phyloP scores from a whole-genome alignment of 177 flowering plant genomes.

The Vitis hybrid region DNA sequence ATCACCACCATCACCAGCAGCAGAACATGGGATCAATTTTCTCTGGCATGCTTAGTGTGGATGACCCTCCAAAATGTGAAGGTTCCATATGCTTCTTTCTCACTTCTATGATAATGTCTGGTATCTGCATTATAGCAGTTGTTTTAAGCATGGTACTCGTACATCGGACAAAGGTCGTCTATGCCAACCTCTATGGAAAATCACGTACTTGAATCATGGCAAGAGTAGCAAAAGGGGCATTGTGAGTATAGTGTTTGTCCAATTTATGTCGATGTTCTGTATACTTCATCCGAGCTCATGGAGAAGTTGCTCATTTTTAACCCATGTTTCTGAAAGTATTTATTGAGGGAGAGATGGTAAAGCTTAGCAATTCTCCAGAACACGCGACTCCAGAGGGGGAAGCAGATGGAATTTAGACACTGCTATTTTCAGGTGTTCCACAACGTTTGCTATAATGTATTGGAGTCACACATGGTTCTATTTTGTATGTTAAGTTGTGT shows the following conservation, averaged over 20 bases:
- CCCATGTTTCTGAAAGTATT: not conserved
- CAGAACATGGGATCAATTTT: conserved; percentile 24
- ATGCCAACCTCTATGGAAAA: conserved; percentile 76
- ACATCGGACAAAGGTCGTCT: conserved; percentile 73
- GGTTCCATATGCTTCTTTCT: conserved; percentile 82
- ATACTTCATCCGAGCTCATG: not conserved
- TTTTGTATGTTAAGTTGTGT: too few relatives aligned
- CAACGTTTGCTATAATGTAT: too few relatives aligned
- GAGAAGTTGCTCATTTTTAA: not conserved
- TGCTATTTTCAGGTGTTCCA: too few relatives aligned
- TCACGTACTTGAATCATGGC: conserved; percentile 34
- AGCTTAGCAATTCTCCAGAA: too few relatives aligned
- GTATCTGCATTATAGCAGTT: conserved; percentile 71
- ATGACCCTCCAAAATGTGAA: conserved; percentile 61
- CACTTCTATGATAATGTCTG: conserved; percentile 79
- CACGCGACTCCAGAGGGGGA: too few relatives aligned
- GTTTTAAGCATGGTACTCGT: conserved; percentile 81
- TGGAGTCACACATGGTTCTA: too few relatives aligned
- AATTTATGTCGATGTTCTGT: not conserved
- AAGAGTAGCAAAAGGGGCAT: not conserved
- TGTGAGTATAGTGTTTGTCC: too few relatives aligned
- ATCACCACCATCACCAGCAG: conserved; percentile 13
- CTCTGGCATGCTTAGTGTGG: conserved; percentile 24
- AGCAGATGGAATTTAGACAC: too few relatives aligned
- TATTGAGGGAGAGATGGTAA: too few relatives aligned